These are phyloP conservation scores for Talaromyces atroroseus DNA, from an alignment of 2,329 filamentous ascomycete genomes.

Conservation along the genomic window DNA sequence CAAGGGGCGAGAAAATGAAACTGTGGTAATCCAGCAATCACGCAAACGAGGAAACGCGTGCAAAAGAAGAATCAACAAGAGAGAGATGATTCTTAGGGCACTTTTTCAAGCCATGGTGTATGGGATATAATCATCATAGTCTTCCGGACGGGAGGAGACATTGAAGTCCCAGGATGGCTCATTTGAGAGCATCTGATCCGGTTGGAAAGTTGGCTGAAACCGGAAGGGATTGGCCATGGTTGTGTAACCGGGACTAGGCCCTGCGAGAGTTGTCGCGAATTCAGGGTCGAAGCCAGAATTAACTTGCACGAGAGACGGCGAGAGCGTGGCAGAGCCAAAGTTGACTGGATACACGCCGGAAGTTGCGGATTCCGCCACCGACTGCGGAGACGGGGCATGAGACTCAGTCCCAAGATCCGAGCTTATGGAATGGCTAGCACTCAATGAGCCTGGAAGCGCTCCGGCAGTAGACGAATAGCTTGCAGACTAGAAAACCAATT, in stretches of 20 bases:
- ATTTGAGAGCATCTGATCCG: conserved; percentile 28
- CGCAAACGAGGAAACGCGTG: conserved; percentile 4
- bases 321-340: conserved; percentile 40
- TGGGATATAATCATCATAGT: conserved; percentile 29
- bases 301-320: conserved; percentile 34
- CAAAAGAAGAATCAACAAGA: background rate
- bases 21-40: background rate
- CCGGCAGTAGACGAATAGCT: conserved; percentile 63
- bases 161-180: conserved; percentile 37
- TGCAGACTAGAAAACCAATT: conserved; percentile 47
- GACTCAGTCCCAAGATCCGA: conserved; percentile 46
- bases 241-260: conserved; percentile 27
- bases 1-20: conserved; percentile 3
- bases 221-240: conserved; percentile 25
- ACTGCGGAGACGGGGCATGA: conserved; percentile 45
- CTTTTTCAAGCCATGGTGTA: conserved; percentile 25
- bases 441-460: conserved; percentile 36
- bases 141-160: conserved; percentile 19
- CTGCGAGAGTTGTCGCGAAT: conserved; percentile 31
- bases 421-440: conserved; percentile 34
- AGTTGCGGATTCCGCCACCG: conserved; percentile 41
- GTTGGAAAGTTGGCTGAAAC: conserved; percentile 30
- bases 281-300: conserved; percentile 30
- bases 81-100: conserved; percentile 19
- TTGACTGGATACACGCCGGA: conserved; percentile 40